Evolutionary conservation across 2,329 filamentous ascomycete species (phyloP).

Genomic region (Juglanconis juglandina): DNA sequence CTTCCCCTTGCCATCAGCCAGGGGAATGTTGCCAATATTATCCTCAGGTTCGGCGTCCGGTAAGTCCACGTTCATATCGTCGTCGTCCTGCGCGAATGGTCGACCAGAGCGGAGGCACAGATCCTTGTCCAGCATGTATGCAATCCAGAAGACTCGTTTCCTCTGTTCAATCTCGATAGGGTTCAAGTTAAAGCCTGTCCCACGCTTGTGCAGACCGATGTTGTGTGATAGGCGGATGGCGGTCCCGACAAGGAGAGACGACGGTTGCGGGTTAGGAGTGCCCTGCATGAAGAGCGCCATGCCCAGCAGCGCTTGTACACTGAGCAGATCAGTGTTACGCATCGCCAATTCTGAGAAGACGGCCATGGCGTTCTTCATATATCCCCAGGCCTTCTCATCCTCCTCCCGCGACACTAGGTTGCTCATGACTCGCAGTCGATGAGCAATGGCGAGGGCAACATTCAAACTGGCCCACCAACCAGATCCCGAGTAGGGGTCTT

Average conservation of each 20-base stretch:
- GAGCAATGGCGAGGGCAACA: constrained; percentile 86
- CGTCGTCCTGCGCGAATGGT: constrained; percentile 60
- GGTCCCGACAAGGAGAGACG: constrained; percentile 84
- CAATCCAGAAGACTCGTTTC: constrained; percentile 64
- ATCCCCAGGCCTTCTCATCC: constrained; percentile 91
- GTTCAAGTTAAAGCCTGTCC: constrained; percentile 89
- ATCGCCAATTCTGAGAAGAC: constrained; percentile 91
- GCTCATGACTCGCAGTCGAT: constrained; percentile 91
- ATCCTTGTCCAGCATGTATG: constrained; percentile 64
- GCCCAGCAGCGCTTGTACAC: constrained; percentile 87
- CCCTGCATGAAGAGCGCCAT: constrained; percentile 95
- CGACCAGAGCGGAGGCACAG: constrained; percentile 57
- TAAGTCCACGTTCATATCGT: constrained; percentile 90
- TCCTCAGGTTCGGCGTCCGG: constrained; percentile 87
- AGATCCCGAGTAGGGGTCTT: constrained; percentile 88
- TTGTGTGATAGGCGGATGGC: constrained; percentile 89
- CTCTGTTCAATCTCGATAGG: constrained; percentile 90
- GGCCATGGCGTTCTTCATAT: constrained; percentile 94
- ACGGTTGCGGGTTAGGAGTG: constrained; percentile 92
- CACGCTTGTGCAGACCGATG: constrained; percentile 91
- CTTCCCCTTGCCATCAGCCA: constrained; percentile 84
- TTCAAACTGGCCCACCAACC: constrained; percentile 99
- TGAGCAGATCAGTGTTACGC: constrained; percentile 91
- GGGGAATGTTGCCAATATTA: constrained; percentile 89
- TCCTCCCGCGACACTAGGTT: constrained; percentile 87